phyloP scores from a whole-genome alignment of 345 rosid species.

The Kernera saxatilis region DNA sequence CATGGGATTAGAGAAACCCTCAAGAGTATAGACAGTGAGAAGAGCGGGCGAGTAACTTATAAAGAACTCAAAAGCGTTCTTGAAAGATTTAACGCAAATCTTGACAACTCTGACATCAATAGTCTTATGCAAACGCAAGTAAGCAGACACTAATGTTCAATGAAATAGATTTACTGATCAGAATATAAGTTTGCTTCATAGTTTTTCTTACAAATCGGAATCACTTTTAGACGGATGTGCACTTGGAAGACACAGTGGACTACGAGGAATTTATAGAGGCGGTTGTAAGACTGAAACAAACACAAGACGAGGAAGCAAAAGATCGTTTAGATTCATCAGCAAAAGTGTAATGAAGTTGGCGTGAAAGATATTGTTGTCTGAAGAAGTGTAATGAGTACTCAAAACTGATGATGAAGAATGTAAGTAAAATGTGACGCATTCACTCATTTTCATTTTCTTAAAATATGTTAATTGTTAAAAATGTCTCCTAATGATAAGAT shows the following conservation, averaged over 20 bases:
- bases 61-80: constrained; percentile 79
- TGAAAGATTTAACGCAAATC: constrained; percentile 54
- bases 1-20: constrained; percentile 66
- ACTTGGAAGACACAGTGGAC: constrained; percentile 66
- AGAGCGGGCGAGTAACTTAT: constrained; percentile 61
- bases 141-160: constrained; percentile 20
- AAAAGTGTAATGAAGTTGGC: constrained; percentile 64
- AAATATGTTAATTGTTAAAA: background rate
- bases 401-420: constrained; percentile 72
- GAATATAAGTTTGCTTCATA: background rate
- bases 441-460: background rate
- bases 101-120: constrained; percentile 59
- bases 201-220: background rate
- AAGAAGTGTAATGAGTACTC: constrained; percentile 41
- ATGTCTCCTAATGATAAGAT: background rate
- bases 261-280: constrained; percentile 73
- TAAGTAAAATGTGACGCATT: constrained; percentile 32
- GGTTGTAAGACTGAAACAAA: constrained; percentile 56
- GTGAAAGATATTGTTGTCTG: constrained; percentile 43
- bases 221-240: constrained; percentile 60
- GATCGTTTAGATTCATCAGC: constrained; percentile 25
- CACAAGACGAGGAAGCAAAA: constrained; percentile 56
- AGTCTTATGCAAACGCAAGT: constrained; percentile 65
- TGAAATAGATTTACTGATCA: background rate
- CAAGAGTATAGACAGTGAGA: constrained; percentile 65